A percentile compares a stretch with the other conserved stretches of the same genome.
These are phyloP conservation scores for Pyrenula aspistea DNA, from an alignment of 495 filamentous ascomycete species.

Conservation along the genomic window DNA sequence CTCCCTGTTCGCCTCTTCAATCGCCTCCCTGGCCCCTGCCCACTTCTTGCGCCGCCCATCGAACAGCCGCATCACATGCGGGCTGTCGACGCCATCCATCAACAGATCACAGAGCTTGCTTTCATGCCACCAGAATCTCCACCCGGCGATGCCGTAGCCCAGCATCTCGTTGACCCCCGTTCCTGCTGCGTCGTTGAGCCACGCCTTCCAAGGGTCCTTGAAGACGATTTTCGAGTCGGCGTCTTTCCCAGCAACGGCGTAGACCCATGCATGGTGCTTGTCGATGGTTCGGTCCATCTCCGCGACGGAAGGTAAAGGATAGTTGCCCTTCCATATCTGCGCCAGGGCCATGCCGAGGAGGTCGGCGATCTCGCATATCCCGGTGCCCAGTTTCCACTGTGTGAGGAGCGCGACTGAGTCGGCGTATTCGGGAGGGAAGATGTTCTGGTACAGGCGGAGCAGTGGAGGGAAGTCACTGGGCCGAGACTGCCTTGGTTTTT, in stretches of 20 bases:
- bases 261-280: slow-evolving; percentile 19
- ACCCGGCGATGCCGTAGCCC: slow-evolving; percentile 17
- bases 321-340: slow-evolving; percentile 19
- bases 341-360: slow-evolving; percentile 22
- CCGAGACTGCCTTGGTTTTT: not conserved
- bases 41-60: slow-evolving; percentile 10
- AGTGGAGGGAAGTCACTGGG: not conserved
- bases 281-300: slow-evolving; percentile 18
- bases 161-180: slow-evolving; percentile 25
- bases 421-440: slow-evolving; percentile 24
- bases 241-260: not conserved
- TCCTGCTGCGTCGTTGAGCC: slow-evolving; percentile 22
- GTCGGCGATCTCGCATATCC: slow-evolving; percentile 22
- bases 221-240: slow-evolving; percentile 10
- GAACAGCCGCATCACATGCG: slow-evolving; percentile 21
- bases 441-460: slow-evolving; percentile 20
- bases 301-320: slow-evolving; percentile 10
- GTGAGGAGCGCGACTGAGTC: slow-evolving; percentile 16
- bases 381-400: slow-evolving; percentile 8
- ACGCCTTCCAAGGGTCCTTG: slow-evolving; percentile 16
- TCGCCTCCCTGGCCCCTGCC: slow-evolving; percentile 2
- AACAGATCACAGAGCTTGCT: slow-evolving; percentile 20
- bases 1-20: not conserved
- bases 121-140: slow-evolving; percentile 23
- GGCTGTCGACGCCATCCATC: slow-evolving; percentile 21